Percentiles rank a stretch among this genome's conserved stretches.
Evolutionary conservation across 1,139 yeast species (phyloP).

Genomic region (Pichia sp.): DNA sequence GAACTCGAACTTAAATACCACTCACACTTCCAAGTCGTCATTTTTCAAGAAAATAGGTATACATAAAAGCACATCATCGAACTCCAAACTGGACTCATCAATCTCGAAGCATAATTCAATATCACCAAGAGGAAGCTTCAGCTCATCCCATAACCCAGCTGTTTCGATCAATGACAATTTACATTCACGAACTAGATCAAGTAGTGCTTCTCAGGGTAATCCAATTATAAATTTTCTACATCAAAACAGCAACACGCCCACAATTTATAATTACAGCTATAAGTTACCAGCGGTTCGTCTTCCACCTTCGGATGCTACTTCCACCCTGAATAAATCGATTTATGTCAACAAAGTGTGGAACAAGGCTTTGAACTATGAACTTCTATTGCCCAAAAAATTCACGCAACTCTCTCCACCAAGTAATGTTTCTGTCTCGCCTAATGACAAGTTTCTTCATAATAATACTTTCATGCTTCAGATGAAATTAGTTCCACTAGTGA

Average conservation of each 20-base stretch:
- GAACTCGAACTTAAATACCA: neutral
- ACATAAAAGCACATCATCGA: constrained; percentile 14
- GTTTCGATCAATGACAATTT: neutral
- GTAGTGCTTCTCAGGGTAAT: neutral
- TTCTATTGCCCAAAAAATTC: constrained; percentile 71
- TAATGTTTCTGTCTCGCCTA: constrained; percentile 6
- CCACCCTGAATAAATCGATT: constrained; percentile 74
- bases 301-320: constrained; percentile 72
- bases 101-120: neutral
- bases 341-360: constrained; percentile 83
- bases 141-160: neutral
- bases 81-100: constrained; percentile 1
- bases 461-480: constrained; percentile 48
- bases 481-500: constrained; percentile 68
- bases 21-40: constrained; percentile 11
- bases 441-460: constrained; percentile 37
- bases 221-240: neutral
- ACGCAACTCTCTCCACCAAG: constrained; percentile 57
- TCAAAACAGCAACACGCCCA: neutral
- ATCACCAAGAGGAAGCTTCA: constrained; percentile 8
- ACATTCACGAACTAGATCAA: constrained; percentile 7
- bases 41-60: constrained; percentile 26
- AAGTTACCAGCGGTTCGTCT: constrained; percentile 60
- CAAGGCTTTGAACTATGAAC: constrained; percentile 69
- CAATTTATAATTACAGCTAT: constrained; percentile 32